These are phyloP conservation scores for Tylopilus rubrobrunneus DNA, from an alignment of 768 basidiomycete species.

Conservation along the genomic window DNA sequence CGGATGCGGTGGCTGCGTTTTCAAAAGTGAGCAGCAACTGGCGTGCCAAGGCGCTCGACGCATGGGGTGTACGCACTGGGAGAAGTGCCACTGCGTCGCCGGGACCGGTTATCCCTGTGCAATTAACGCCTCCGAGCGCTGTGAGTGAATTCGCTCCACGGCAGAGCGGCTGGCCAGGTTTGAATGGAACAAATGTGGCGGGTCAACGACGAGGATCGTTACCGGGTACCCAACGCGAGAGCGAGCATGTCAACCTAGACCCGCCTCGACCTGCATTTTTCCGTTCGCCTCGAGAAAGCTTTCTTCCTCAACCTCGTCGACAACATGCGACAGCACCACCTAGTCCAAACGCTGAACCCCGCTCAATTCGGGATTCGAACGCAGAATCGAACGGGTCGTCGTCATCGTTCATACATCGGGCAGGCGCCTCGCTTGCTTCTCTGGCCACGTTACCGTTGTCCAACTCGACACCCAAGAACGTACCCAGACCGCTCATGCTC, in stretches of 20 bases:
- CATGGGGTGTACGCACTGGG: conserved; percentile 25
- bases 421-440: conserved; percentile 40
- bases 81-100: conserved; percentile 9
- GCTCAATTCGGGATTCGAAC: conserved; percentile 21
- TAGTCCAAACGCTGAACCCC: conserved; percentile 25
- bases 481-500: conserved; percentile 64
- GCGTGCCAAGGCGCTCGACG: conserved; percentile 54
- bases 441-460: conserved; percentile 39
- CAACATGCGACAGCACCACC: conserved; percentile 26
- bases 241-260: conserved; percentile 37
- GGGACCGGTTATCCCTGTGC: background rate
- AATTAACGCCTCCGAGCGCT: conserved; percentile 17
- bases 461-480: conserved; percentile 41
- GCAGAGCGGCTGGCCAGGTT: conserved; percentile 14
- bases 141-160: conserved; percentile 19
- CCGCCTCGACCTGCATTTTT: conserved; percentile 58
- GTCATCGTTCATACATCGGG: conserved; percentile 34
- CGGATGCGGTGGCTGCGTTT: conserved; percentile 64
- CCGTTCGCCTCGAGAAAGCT: conserved; percentile 54
- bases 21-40: conserved; percentile 76
- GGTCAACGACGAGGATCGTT: conserved; percentile 38
- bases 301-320: conserved; percentile 37
- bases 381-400: conserved; percentile 9
- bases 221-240: conserved; percentile 34
- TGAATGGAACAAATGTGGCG: background rate